phyloP scores from a whole-genome alignment of 129 eudicot species.

The Flaveria robusta region DNA sequence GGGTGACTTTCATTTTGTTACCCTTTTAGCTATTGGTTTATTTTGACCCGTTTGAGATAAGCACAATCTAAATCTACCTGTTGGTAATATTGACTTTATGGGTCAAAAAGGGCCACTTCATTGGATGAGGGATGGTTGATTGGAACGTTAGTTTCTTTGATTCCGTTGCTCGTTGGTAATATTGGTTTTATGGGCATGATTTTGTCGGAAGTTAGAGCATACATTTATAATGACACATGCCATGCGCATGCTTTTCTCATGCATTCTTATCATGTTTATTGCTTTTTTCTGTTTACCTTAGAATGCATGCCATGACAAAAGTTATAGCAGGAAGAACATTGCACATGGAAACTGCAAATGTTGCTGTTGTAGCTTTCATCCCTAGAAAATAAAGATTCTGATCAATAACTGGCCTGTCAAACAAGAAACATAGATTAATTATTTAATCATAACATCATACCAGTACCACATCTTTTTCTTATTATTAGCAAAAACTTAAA shows the following conservation, averaged over 20 bases:
- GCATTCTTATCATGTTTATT: constrained; percentile 19
- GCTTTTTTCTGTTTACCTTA: constrained; percentile 48
- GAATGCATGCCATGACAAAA: constrained; percentile 72
- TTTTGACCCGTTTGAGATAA: constrained; percentile 7
- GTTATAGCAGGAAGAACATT: constrained; percentile 96
- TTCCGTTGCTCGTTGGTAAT: constrained; percentile 13
- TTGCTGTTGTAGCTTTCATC: constrained; percentile 93
- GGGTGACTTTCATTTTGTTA: background rate
- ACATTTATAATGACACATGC: constrained; percentile 17
- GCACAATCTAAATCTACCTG: background rate
- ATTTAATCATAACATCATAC: constrained; percentile 18
- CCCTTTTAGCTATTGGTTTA: background rate
- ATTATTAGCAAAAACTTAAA: constrained; percentile 17
- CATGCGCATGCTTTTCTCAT: constrained; percentile 1
- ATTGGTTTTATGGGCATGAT: constrained; percentile 16
- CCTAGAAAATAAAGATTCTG: constrained; percentile 84
- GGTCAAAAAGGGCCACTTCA: background rate
- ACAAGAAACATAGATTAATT: constrained; percentile 10
- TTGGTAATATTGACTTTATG: background rate
- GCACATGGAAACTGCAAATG: constrained; percentile 87
- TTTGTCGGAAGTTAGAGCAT: constrained; percentile 11
- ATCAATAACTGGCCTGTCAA: constrained; percentile 89
- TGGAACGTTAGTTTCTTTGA: background rate
- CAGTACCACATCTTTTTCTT: background rate
- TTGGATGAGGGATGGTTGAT: constrained; percentile 6